phyloP scores from a whole-genome alignment of 805 yeast species.

The Saccharomycopsis sp. region DNA sequence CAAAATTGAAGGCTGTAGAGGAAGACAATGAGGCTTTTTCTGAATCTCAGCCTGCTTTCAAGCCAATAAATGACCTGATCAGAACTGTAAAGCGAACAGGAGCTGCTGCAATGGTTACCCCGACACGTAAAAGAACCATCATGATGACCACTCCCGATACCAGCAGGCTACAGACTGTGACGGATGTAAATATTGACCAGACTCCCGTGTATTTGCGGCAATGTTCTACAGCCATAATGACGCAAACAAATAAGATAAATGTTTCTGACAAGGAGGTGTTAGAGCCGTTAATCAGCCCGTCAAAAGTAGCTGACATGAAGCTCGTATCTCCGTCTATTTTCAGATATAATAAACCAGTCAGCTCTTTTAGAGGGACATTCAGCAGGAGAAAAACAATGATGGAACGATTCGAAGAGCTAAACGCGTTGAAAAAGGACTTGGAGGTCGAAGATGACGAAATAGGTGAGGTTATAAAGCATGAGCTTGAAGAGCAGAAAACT shows the following conservation, averaged over 20 bases:
- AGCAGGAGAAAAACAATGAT: neutral
- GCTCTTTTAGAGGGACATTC: neutral
- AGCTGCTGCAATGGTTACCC: conserved; percentile 7
- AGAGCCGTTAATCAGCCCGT: neutral
- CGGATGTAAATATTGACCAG: neutral
- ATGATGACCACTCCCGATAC: neutral
- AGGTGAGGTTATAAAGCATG: conserved; percentile 1
- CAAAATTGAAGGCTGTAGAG: neutral
- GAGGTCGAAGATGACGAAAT: conserved; percentile 7
- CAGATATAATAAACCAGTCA: neutral
- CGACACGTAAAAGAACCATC: conserved; percentile 7
- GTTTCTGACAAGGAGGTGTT: neutral
- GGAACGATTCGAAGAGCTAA: conserved; percentile 3
- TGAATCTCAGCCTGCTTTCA: neutral
- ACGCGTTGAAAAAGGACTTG: conserved; percentile 4
- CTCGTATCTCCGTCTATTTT: neutral
- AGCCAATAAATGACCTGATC: neutral
- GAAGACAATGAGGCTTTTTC: neutral
- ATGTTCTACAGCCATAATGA: conserved; percentile 3
- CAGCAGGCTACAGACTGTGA: neutral
- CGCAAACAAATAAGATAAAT: neutral
- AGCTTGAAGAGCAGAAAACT: conserved; percentile 7
- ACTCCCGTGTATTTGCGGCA: conserved; percentile 15
- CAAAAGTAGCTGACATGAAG: neutral
- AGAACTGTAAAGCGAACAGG: no score